A percentile compares a stretch with the other conserved stretches of the same genome.
These are phyloP conservation scores for Phyllosticta citrichinensis DNA, from an alignment of 2,329 filamentous ascomycete genomes.

Conservation along the genomic window DNA sequence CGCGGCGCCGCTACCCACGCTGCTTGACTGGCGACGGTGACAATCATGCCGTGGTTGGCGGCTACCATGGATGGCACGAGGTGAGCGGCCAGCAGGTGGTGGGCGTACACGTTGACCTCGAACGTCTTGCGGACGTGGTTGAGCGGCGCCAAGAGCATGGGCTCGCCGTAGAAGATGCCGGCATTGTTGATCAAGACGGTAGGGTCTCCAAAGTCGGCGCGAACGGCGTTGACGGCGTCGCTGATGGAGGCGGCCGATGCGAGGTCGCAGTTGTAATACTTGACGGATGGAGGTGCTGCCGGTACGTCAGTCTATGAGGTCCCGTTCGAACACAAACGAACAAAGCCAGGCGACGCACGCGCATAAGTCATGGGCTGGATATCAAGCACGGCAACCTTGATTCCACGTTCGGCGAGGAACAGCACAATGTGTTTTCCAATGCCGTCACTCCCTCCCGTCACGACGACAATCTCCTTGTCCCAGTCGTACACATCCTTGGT, in stretches of 20 bases:
- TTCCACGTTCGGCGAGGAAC: conserved; percentile 52
- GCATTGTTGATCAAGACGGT: conserved; percentile 67
- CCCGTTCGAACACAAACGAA: too few species aligned
- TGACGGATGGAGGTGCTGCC: conserved; percentile 43
- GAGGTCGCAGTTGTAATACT: conserved; percentile 62
- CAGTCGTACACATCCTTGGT: conserved; percentile 50
- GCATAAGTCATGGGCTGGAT: conserved; percentile 51
- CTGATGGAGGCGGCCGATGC: conserved; percentile 47
- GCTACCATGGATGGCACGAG: conserved; percentile 58
- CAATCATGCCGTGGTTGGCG: conserved; percentile 60
- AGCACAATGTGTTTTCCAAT: conserved; percentile 60
- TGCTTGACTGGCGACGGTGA: conserved; percentile 58
- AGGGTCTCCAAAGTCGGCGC: conserved; percentile 49
- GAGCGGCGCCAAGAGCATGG: conserved; percentile 49
- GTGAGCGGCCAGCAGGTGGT: conserved; percentile 56
- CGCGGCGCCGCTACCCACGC: conserved; percentile 50
- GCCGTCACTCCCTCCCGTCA: conserved; percentile 66
- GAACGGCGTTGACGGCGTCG: conserved; percentile 43
- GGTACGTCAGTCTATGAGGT: too few species aligned
- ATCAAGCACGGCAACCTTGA: conserved; percentile 64
- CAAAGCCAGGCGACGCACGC: conserved; percentile 18
- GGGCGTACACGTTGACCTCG: conserved; percentile 58
- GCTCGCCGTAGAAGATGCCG: conserved; percentile 51
- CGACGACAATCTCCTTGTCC: conserved; percentile 58
- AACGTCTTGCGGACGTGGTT: conserved; percentile 56